Evolutionary conservation across 1,139 yeast species (phyloP).

Genomic region (Kurtzmaniella quercitrusa): DNA sequence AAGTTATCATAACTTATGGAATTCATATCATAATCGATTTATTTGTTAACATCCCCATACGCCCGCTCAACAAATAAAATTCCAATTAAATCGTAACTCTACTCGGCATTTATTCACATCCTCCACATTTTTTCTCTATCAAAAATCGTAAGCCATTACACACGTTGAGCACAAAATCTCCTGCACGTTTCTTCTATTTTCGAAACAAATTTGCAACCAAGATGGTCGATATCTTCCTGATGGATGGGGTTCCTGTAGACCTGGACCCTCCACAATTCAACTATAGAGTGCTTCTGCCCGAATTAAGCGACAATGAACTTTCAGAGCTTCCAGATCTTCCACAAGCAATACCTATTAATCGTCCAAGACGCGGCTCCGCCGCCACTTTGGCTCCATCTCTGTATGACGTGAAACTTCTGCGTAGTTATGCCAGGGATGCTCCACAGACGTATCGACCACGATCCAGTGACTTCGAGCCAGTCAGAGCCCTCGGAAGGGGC

Average conservation of each 20-base stretch:
- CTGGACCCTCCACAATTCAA: conserved; percentile 3
- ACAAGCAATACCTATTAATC: conserved; percentile 11
- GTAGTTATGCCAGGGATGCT: conserved; percentile 15
- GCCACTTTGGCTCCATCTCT: conserved; percentile 16
- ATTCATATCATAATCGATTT: too few relatives aligned
- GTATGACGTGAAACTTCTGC: conserved; percentile 15
- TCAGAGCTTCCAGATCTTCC: conserved; percentile 9
- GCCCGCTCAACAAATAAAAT: too few relatives aligned
- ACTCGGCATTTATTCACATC: too few relatives aligned
- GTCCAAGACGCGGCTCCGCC: conserved; percentile 14
- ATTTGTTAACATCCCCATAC: too few relatives aligned
- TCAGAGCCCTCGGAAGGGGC: conserved; percentile 85
- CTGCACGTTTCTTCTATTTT: background rate
- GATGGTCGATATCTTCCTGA: conserved; percentile 8
- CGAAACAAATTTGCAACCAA: background rate
- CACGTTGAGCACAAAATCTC: background rate
- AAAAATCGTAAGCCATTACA: background rate
- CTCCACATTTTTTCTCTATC: background rate
- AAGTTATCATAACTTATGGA: too few relatives aligned
- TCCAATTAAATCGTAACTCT: too few relatives aligned
- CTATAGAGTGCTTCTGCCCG: conserved; percentile 6
- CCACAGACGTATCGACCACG: conserved; percentile 24
- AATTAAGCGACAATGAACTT: conserved; percentile 5
- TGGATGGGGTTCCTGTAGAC: conserved; percentile 7
- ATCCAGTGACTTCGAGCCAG: conserved; percentile 63